phyloP scores from a whole-genome alignment of 148 eudicot genomes.

The Chenopodium berlandieri region DNA sequence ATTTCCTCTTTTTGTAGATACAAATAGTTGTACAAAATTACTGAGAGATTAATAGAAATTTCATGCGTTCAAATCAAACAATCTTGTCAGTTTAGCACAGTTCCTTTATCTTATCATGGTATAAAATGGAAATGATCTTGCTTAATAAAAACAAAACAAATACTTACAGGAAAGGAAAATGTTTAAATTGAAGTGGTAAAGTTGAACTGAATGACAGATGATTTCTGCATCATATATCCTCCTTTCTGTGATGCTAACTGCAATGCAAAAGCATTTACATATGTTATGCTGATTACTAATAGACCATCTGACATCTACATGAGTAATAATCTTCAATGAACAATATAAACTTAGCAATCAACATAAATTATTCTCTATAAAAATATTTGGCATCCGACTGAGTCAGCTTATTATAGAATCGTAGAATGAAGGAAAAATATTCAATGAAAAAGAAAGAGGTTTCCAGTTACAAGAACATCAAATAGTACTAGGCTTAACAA shows the following conservation, averaged over 20 bases:
- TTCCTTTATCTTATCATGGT: not conserved
- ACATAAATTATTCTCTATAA: not conserved
- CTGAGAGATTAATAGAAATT: too few relatives aligned
- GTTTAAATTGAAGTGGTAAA: not conserved
- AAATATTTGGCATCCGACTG: too few relatives aligned
- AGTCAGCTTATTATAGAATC: too few relatives aligned
- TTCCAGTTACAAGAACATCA: too few relatives aligned
- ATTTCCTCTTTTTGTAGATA: not conserved
- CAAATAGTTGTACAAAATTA: not conserved
- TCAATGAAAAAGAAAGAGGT: too few relatives aligned
- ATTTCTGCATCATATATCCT: not conserved
- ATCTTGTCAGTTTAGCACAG: not conserved
- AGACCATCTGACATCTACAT: too few relatives aligned
- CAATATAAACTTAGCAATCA: not conserved
- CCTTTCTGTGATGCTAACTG: not conserved
- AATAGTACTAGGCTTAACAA: too few relatives aligned
- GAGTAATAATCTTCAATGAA: too few relatives aligned
- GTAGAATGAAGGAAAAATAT: too few relatives aligned
- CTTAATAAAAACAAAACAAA: too few relatives aligned
- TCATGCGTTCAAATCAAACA: not conserved
- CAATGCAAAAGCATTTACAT: too few relatives aligned
- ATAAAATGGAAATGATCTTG: not conserved
- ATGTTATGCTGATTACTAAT: too few relatives aligned
- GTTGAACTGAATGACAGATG: not conserved
- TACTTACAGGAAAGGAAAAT: not conserved